Evolutionary conservation across 208 protist species (phyloP).

Genomic region (Vickermania ingenoplastis): DNA sequence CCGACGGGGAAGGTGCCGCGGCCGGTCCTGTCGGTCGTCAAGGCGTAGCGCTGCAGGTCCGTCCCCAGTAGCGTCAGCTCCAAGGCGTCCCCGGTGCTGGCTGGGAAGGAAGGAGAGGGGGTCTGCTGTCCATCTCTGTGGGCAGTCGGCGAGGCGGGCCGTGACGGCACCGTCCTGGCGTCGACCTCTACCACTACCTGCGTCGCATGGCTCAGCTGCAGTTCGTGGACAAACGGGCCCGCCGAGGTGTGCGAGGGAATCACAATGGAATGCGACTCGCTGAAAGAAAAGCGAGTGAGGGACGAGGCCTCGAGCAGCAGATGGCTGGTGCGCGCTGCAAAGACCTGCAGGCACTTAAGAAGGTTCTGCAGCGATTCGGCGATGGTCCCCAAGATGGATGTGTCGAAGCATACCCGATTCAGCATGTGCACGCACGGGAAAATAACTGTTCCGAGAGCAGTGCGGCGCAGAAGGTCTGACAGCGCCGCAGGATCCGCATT

Average conservation of each 20-base stretch:
- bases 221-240: not conserved
- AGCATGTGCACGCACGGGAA: not conserved
- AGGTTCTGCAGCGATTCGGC: not conserved
- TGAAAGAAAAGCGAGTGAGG: not conserved
- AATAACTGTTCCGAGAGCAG: constrained; percentile 1
- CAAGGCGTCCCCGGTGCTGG: not conserved
- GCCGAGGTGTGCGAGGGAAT: not conserved
- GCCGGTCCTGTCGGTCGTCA: not conserved
- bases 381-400: not conserved
- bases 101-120: too few relatives aligned
- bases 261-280: not conserved
- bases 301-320: not conserved
- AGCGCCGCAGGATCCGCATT: not conserved
- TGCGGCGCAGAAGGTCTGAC: constrained; percentile 5
- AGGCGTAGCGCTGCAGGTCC: not conserved
- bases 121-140: too few relatives aligned
- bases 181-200: not conserved
- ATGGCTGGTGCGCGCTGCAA: not conserved
- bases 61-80: not conserved
- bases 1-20: not conserved
- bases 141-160: not conserved
- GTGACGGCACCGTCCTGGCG: not conserved
- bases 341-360: not conserved
- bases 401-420: not conserved
- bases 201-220: not conserved